Evolutionary conservation across 1,284 basidiomycete genomes (phyloP), one percentile per base, ranked within the genome.

Genomic region (Porphyrellus sp.): DNA sequence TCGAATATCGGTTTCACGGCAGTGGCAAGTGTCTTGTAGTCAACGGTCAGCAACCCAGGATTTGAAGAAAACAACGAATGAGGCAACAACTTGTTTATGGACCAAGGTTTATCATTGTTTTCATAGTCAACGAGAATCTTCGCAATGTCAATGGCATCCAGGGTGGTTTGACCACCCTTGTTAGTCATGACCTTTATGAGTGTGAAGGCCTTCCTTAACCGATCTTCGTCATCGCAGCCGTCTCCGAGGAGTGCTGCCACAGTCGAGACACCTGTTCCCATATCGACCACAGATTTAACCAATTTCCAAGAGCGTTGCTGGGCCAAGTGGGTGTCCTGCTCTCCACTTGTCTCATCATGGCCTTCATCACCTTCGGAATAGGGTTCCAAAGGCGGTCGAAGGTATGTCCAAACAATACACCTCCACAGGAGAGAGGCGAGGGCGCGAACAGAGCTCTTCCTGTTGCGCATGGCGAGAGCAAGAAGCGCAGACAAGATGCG

Each of bases 351-450:
- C 16, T 71, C 71, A 28, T 70, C 72, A 5, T 66, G 65, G 30
- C 70, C 73, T 9, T 72, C 73, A 13, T 72, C 70, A 21, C 65
- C 62, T 35, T 76, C 74, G 11, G 60, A 54, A 46, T 58, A 59
- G 6, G 34, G 45, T 6, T 69, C 70, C 42, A 75, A 61, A 16
- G 73, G 70, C 2, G 80, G 79, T 47, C 79, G 81, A 66, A 85
- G 75, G 61, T 81, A 87, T 15, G 74, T 77, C 86, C 87, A 86
- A 8, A 74, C 70, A 51, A 86, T 60, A 48, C 75, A 70, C 5
- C 86, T 78, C 86, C 86, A 90, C 11, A 81, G 70, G 4, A 85
- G 62, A 50, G 79, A 80, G 1, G 75, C 76, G 2, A 89, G 67
- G 2, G 74, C 79, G 6, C 86, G 77, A 2, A 89, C 76, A 3